These are phyloP conservation scores for Gossypium anomalum DNA, from an alignment of 345 rosid genomes.

Conservation along the genomic window DNA sequence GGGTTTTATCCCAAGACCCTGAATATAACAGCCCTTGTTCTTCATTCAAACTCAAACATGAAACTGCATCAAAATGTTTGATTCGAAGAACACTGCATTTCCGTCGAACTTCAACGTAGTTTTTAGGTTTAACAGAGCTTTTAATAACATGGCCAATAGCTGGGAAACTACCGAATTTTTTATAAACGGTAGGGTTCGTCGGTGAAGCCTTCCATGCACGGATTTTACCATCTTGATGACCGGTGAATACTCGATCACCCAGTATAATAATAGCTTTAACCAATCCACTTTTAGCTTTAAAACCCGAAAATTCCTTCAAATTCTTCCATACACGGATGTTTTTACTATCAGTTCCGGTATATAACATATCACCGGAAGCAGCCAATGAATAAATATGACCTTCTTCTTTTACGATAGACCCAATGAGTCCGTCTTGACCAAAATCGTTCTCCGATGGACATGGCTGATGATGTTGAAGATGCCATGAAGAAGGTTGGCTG, in stretches of 20 bases:
- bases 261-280: constrained; percentile 42
- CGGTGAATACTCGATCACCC: constrained; percentile 51
- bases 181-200: constrained; percentile 29
- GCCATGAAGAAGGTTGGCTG: constrained; percentile 23
- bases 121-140: constrained; percentile 52
- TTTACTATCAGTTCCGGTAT: constrained; percentile 67
- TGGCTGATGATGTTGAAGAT: too few relatives aligned
- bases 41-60: constrained; percentile 52
- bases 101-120: constrained; percentile 54
- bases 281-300: constrained; percentile 57
- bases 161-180: constrained; percentile 47
- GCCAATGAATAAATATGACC: constrained; percentile 68
- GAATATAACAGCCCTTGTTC: constrained; percentile 54
- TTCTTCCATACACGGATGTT: constrained; percentile 73
- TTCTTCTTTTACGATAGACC: constrained; percentile 57
- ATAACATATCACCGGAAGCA: constrained; percentile 47
- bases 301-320: constrained; percentile 47
- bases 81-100: constrained; percentile 42
- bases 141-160: constrained; percentile 40
- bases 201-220: constrained; percentile 52
- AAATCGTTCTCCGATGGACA: constrained; percentile 14
- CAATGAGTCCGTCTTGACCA: constrained; percentile 37
- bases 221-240: constrained; percentile 69
- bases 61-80: constrained; percentile 60
- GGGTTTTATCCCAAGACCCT: constrained; percentile 65